Evolutionary conservation across 1,284 basidiomycete species (phyloP), one percentile per base, ranked within the genome.

Genomic region (Chalciporus sp.): DNA sequence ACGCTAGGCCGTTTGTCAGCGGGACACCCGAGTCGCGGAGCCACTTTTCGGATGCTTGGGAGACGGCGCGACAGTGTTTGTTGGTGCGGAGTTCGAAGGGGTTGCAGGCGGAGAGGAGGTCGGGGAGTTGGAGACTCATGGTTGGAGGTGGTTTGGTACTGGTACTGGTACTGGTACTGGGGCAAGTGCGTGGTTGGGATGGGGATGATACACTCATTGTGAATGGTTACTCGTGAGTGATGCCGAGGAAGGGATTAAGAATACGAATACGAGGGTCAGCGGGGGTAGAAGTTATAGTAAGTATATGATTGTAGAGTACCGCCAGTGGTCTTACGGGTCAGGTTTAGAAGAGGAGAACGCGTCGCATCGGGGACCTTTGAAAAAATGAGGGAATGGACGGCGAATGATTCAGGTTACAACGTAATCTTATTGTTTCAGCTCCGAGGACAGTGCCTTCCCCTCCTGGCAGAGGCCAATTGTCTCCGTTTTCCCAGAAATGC

Each of bases 41-140:
- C 79, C 81, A 83, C 47, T 68, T 63, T 56, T 79, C 78, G 26
- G 80, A 79, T n/a, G 74, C 71, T 17, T 68, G 64, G 6, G 77
- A 74, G 48, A 76, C 77, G 27, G 64, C 50, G 46, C 68, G 73
- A 61, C 83, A 86, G 57, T 80, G 75, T 20, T 56, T 68, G 66
- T 84, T 86, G 41, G 77, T 76, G 53, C 76, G 78, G 46, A 86
- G 66, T 45, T 81, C 76, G 46, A 85, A 81, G 8, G 69, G 40
- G 2, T 68, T 71, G 50, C 72, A 73, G 49, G 79, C 71, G 7
- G 72, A 66, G 7, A 80, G 66, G 23, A 86, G 72, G 63, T 86
- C 81, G 0, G 84, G 85, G 11, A 86, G 76, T 58, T 85, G 84
- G 61, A 82, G 78, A 67, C 81, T 85, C 42, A 47, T 58, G 20